Conservation (phyloP, 352 stramenopile genomes). For the Saprolegnia parasitica region DNA sequence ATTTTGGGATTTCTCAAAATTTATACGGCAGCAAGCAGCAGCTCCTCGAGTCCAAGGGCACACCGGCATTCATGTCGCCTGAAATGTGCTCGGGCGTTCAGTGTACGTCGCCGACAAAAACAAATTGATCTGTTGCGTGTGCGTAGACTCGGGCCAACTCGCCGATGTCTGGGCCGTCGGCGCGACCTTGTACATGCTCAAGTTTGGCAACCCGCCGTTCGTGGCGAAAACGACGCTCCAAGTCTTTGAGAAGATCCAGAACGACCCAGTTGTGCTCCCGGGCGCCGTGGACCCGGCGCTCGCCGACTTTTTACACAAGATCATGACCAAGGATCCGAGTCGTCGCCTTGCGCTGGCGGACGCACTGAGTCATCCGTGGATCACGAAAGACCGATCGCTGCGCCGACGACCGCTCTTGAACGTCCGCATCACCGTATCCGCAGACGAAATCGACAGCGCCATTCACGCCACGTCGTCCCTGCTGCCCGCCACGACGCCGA, state of each 20-base stretch:
- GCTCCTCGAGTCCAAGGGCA: constrained; percentile 75
- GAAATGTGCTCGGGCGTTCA: constrained; percentile 87
- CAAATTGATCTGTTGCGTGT: neutral
- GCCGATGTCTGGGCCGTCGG: constrained; percentile 90
- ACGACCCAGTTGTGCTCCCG: constrained; percentile 64
- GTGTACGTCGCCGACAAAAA: constrained; percentile 33
- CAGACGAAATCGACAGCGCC: constrained; percentile 71
- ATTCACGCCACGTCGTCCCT: constrained; percentile 39
- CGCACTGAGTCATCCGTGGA: constrained; percentile 72
- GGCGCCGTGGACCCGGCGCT: constrained; percentile 46
- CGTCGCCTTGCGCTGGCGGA: constrained; percentile 57
- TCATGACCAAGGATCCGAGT: constrained; percentile 58
- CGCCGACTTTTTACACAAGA: constrained; percentile 52
- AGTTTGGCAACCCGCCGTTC: constrained; percentile 86
- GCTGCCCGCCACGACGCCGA: neutral
- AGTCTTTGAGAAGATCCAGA: constrained; percentile 87
- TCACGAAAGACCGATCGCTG: constrained; percentile 58
- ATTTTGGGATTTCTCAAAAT: constrained; percentile 89
- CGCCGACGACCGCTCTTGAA: constrained; percentile 32
- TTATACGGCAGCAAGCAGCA: constrained; percentile 77
- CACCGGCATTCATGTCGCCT: constrained; percentile 89
- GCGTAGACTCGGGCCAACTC: constrained; percentile 64
- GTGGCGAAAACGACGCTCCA: constrained; percentile 82
- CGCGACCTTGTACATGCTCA: constrained; percentile 85
- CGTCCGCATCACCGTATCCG: constrained; percentile 55